A percentile compares a stretch with the other conserved stretches of the same genome.
These are phyloP conservation scores for Acanthamoeba sp. DNA, from an alignment of 208 protist species.

Conservation along the genomic window DNA sequence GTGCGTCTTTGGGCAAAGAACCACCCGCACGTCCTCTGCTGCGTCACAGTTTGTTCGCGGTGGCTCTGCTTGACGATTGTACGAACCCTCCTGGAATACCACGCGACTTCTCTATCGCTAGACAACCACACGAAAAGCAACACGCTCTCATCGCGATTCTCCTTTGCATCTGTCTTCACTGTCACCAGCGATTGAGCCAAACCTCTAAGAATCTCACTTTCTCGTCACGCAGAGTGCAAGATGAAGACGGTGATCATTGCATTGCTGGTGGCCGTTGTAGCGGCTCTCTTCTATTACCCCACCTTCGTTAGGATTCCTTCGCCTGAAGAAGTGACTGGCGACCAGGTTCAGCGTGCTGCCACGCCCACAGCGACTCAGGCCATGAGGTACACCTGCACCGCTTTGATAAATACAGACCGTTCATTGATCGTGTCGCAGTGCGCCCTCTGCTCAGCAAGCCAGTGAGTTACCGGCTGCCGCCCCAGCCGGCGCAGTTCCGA, in stretches of 20 bases:
- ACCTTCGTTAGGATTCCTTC: constrained; percentile 22
- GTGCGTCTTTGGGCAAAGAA: too few relatives aligned
- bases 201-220: background rate
- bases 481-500: background rate
- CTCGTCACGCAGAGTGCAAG: background rate
- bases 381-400: background rate
- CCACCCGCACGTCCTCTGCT: too few relatives aligned
- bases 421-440: background rate
- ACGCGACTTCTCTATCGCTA: background rate
- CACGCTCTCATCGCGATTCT: background rate
- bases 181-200: background rate
- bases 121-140: background rate
- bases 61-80: background rate
- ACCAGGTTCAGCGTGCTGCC: background rate
- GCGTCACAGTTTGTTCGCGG: too few relatives aligned
- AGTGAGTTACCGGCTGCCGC: background rate
- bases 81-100: background rate
- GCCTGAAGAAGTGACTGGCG: background rate
- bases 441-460: background rate
- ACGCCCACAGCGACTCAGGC: background rate
- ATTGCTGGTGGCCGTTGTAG: constrained; percentile 3
- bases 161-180: background rate
- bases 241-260: constrained; percentile 50
- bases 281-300: constrained; percentile 54
- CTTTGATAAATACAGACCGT: too few relatives aligned